Evolutionary conservation across 306 rosid genomes (phyloP).

Genomic region (Arachis stenosperma): DNA sequence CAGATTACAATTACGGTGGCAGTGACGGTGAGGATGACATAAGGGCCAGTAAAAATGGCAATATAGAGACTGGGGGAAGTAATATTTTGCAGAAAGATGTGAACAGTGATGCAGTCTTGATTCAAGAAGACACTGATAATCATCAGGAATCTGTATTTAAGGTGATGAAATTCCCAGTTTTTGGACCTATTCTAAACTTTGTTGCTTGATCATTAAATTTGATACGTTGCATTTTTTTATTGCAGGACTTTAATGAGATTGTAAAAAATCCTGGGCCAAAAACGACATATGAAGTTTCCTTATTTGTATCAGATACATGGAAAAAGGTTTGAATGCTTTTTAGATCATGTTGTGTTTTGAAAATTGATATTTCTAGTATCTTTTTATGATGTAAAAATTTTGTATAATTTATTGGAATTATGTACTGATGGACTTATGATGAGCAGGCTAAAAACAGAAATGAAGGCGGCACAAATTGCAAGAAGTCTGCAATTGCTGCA

Average conservation of each 20-base stretch:
- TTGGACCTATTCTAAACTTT: neutral
- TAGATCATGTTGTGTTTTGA: neutral
- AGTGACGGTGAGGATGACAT: conserved; percentile 78
- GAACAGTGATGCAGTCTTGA: conserved; percentile 36
- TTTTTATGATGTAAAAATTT: conserved; percentile 1
- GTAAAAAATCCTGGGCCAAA: conserved; percentile 70
- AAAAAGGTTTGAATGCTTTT: conserved; percentile 58
- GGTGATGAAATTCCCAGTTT: conserved; percentile 49
- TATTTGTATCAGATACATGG: conserved; percentile 77
- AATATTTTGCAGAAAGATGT: conserved; percentile 44
- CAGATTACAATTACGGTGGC: conserved; percentile 56
- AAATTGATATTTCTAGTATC: conserved; percentile 1
- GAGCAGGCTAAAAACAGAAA: conserved; percentile 64
- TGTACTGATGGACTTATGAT: conserved; percentile 18
- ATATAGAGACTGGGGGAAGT: conserved; percentile 37
- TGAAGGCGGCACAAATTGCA: conserved; percentile 38
- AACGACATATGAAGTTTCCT: conserved; percentile 80
- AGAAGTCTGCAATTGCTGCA: conserved; percentile 42
- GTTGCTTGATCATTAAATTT: conserved; percentile 37
- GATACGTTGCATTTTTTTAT: conserved; percentile 43
- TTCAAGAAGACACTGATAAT: conserved; percentile 48
- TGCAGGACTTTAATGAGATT: conserved; percentile 67
- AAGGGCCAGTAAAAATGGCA: conserved; percentile 43
- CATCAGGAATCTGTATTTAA: conserved; percentile 63
- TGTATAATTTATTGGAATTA: neutral